Conservation (phyloP, 139 green algal genomes). For the Yamagishiella unicocca region DNA sequence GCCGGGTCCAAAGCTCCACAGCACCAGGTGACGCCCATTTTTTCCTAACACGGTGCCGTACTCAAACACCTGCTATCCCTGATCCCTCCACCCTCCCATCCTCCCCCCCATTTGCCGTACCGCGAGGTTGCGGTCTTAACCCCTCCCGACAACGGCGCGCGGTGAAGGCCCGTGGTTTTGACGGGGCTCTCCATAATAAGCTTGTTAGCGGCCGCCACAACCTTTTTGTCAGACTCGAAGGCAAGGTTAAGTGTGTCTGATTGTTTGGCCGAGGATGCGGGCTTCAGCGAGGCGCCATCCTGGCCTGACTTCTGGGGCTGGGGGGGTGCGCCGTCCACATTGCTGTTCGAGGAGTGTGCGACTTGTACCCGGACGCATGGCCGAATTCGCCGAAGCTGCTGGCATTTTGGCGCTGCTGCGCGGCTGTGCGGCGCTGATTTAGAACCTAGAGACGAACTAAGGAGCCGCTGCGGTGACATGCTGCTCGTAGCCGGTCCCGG, state of each 20-base stretch:
- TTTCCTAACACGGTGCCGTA: too few species aligned
- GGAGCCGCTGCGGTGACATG: not conserved
- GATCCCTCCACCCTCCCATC: not conserved
- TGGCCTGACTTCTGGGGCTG: not conserved
- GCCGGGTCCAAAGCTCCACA: too few species aligned
- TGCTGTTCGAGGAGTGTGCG: not conserved
- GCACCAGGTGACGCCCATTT: too few species aligned
- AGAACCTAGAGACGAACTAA: not conserved
- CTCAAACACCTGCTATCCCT: too few species aligned
- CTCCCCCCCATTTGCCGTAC: not conserved
- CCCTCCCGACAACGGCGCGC: conserved; percentile 83
- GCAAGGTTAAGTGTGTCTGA: conserved; percentile 41
- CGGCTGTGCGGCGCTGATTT: not conserved
- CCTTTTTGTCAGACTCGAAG: conserved; percentile 46
- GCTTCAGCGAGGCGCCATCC: not conserved
- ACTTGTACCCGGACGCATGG: not conserved
- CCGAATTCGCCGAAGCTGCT: not conserved
- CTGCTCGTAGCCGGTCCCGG: not conserved
- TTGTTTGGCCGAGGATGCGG: not conserved
- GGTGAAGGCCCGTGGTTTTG: conserved; percentile 77
- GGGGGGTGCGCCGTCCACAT: not conserved
- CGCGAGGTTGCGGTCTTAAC: conserved; percentile 88
- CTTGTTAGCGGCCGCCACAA: not conserved
- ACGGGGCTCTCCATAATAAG: conserved; percentile 43
- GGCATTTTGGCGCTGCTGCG: not conserved